phyloP scores from a whole-genome alignment of 2,329 filamentous ascomycete genomes.

The Albifimbria verrucaria region DNA sequence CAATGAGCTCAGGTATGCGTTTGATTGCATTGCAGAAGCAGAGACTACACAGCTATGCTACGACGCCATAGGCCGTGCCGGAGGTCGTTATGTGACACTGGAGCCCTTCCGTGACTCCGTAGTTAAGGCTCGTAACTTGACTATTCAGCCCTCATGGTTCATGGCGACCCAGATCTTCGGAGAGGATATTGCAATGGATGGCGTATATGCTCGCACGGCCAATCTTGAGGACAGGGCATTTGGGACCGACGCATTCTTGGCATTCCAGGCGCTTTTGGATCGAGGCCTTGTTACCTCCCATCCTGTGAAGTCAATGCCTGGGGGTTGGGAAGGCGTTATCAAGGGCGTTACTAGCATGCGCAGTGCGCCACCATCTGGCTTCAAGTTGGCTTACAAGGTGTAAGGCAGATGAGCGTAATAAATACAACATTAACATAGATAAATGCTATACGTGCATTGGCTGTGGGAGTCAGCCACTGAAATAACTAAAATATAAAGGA shows the following conservation, averaged over 20 bases:
- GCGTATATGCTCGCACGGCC: constrained; percentile 2
- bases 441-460: no score
- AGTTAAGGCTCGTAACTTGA: background rate
- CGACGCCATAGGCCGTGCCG: constrained; percentile 29
- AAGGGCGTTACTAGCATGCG: constrained; percentile 3
- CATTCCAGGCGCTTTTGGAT: constrained; percentile 1
- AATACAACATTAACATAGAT: no score
- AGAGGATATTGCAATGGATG: background rate
- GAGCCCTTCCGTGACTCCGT: constrained; percentile 25
- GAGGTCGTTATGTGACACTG: constrained; percentile 34
- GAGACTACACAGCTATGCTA: constrained; percentile 34
- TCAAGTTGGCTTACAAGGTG: background rate
- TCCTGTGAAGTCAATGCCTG: constrained; percentile 1
- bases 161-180: constrained; percentile 6
- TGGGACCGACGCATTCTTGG: background rate
- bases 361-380: constrained; percentile 1
- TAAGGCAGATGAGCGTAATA: no score
- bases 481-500: background rate
- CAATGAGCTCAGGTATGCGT: constrained; percentile 31
- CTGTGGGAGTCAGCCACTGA: no score
- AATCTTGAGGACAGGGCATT: background rate
- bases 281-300: constrained; percentile 1
- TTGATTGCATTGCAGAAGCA: constrained; percentile 40
- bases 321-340: constrained; percentile 6
- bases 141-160: constrained; percentile 3